Conservation (phyloP, 1,284 basidiomycete species). For the Sporisorium graminicola region DNA sequence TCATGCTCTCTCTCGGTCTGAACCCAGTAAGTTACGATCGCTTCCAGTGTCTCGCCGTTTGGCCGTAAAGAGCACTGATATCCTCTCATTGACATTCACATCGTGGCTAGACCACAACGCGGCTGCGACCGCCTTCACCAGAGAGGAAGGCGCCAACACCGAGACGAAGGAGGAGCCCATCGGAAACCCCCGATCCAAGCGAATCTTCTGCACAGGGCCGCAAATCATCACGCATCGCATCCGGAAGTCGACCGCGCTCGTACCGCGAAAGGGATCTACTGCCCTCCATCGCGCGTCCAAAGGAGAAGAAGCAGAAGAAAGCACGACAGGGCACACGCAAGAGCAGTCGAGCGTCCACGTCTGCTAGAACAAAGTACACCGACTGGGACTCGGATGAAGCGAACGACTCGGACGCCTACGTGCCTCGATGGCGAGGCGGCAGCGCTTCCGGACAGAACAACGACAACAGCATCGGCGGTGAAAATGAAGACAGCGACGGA, state of each 20-base stretch:
- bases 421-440: slow-evolving; percentile 38
- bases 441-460: slow-evolving; percentile 12
- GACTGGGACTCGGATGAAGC: slow-evolving; percentile 52
- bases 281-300: slow-evolving; percentile 23
- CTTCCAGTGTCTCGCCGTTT: background rate
- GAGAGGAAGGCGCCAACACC: slow-evolving; percentile 24
- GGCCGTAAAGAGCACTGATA: too few relatives aligned
- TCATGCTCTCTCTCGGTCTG: slow-evolving; percentile 55
- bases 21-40: slow-evolving; percentile 24
- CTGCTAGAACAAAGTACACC: slow-evolving; percentile 32
- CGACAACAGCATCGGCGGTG: slow-evolving; percentile 2
- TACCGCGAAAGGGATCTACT: slow-evolving; percentile 38
- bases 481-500: slow-evolving; percentile 32
- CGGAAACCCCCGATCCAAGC: slow-evolving; percentile 9
- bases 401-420: slow-evolving; percentile 43
- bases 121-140: slow-evolving; percentile 37
- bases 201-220: slow-evolving; percentile 17
- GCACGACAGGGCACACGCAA: slow-evolving; percentile 37
- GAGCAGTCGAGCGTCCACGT: slow-evolving; percentile 38
- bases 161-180: slow-evolving; percentile 21
- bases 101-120: slow-evolving; percentile 19
- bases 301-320: slow-evolving; percentile 33
- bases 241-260: slow-evolving; percentile 30
- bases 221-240: slow-evolving; percentile 49
- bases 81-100: too few relatives aligned